These are phyloP conservation scores for Trichoderma gamsii DNA, from an alignment of 495 filamentous ascomycete genomes.

Conservation along the genomic window DNA sequence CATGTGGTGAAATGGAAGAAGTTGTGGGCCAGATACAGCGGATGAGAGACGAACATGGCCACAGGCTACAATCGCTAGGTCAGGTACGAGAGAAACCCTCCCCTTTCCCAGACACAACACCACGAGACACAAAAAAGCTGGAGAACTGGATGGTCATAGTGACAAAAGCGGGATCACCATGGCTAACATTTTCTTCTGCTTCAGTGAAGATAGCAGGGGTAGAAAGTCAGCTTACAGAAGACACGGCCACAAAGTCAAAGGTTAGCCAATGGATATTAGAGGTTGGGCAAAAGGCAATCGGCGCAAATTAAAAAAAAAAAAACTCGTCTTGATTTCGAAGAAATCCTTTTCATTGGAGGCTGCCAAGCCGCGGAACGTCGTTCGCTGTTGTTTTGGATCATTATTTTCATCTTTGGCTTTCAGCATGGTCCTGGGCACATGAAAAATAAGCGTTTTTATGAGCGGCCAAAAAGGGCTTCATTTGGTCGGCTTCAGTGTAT, in stretches of 20 bases:
- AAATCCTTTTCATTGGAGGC: not conserved
- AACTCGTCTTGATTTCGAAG: not conserved
- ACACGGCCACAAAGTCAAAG: constrained; percentile 6
- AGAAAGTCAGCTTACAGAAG: constrained; percentile 6
- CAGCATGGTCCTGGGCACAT: constrained; percentile 5
- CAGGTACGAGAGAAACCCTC: constrained; percentile 4
- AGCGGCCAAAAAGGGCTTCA: not conserved
- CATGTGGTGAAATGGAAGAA: constrained; percentile 54
- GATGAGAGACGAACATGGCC: constrained; percentile 43
- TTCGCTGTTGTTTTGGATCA: not conserved
- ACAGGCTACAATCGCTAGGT: constrained; percentile 24
- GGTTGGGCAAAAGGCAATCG: not conserved
- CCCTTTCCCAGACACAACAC: constrained; percentile 14
- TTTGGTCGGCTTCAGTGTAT: constrained; percentile 6
- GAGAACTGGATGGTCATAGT: not conserved
- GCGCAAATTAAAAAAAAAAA: not conserved
- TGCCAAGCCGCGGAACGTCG: not conserved
- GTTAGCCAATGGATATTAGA: constrained; percentile 9
- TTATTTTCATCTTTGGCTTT: not conserved
- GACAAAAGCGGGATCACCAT: not conserved
- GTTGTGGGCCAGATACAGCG: constrained; percentile 59
- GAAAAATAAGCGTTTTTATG: not conserved
- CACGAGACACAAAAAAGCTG: not conserved
- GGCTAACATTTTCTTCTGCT: constrained; percentile 11
- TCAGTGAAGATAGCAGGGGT: not conserved